phyloP scores from a whole-genome alignment of 2,329 filamentous ascomycete species.

The Nothomitra cinnamomea region DNA sequence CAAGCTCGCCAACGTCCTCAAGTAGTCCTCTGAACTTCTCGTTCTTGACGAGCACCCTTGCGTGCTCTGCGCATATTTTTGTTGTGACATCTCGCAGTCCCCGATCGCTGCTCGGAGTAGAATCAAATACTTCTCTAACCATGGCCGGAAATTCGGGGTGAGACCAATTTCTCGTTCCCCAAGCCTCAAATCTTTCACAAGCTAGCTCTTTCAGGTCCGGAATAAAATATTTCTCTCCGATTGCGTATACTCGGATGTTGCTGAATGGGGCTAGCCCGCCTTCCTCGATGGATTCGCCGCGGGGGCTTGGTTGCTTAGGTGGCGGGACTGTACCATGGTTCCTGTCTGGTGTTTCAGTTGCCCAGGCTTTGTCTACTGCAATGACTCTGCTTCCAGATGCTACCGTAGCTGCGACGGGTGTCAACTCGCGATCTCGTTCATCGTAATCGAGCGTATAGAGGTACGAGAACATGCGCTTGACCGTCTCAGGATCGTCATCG shows the following conservation, averaged over 20 bases:
- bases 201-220: slow-evolving; percentile 5
- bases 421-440: not conserved
- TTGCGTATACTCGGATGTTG: slow-evolving; percentile 7
- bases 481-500: not conserved
- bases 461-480: slow-evolving; percentile 2
- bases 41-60: not conserved
- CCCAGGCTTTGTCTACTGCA: not conserved
- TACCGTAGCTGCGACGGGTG: not conserved
- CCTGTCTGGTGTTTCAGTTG: not conserved
- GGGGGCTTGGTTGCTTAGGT: too few species aligned
- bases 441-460: slow-evolving; percentile 3
- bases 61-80: not conserved
- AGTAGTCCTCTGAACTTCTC: not conserved
- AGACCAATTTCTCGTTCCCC: not conserved
- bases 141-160: not conserved
- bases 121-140: not conserved
- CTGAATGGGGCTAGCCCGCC: not conserved
- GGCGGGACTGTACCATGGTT: not conserved
- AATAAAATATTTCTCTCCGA: slow-evolving; percentile 9
- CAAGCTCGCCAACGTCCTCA: not conserved
- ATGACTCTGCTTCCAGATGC: too few species aligned
- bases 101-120: not conserved
- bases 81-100: not conserved
- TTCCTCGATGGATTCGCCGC: not conserved
- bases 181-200: slow-evolving; percentile 1